Base-by-base conservation (phyloP, 2,329 filamentous ascomycete species). In the Geoglossum cookeanum region DNA sequence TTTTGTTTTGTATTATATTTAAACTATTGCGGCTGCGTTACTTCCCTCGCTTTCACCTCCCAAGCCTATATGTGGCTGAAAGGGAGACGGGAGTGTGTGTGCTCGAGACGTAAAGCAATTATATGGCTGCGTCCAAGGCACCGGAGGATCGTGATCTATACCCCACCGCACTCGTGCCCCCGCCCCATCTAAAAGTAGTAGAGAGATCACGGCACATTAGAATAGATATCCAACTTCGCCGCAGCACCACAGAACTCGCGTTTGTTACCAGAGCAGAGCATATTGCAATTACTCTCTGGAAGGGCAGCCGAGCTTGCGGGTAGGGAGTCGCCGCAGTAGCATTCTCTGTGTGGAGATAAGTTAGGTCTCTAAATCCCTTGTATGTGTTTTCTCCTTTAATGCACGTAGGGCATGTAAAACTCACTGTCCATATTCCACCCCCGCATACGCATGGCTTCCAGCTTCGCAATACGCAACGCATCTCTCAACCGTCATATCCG, bases 201-300 rank as follows among this genome's bases (percentile, higher is more conserved):
- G 22, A 22, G 22, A 22, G 2, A 22, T 42, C 39, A 64, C 3
- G 45, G 37, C 2, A 60, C 60, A 55, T 60, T 61, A n/a, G 62
- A 61, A 56, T 67, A 68, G 8, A 67, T 47, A 39, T 60, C 64
- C 1, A 68, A 37, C 7, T 60, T 63, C 44, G 59, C 61, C 9
- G 61, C 27, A n/a, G 65, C 65, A 17, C 65, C 66, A 56, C 65
- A 68, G 48, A 66, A 59, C 55, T 66, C 60, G 22, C 60, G 55
- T 13, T 58, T 57, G 39, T 61, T 59, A n/a, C 62, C 65, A 1
- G 51, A 48, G 49, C 66, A 68, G 29, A 59, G 58, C 58, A 63
- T 63, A 33, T 62, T 61, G 60, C 66, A 68, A 27, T 58, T 61
- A 9, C 52, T 55, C 52, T 65, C 63, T 27, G 32, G 55, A 6